Conservation (phyloP, 768 basidiomycete species). For the Pholiota molesta region DNA sequence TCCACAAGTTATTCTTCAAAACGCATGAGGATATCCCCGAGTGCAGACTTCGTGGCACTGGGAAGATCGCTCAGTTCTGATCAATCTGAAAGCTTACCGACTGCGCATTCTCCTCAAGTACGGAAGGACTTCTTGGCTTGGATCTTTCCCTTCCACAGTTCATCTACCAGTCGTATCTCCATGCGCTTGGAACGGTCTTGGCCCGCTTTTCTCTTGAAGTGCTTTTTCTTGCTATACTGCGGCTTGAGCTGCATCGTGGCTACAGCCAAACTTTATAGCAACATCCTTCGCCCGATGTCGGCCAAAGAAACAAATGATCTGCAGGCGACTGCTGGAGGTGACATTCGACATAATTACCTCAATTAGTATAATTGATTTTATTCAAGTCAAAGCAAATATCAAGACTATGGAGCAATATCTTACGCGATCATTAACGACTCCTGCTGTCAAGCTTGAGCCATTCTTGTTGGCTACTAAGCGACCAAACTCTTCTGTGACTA, state of each 20-base stretch:
- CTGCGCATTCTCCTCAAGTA: neutral
- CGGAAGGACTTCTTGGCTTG: conserved; percentile 30
- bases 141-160: conserved; percentile 38
- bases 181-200: conserved; percentile 28
- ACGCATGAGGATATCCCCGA: conserved; percentile 33
- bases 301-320: neutral
- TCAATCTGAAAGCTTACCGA: neutral
- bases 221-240: conserved; percentile 40
- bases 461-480: conserved; percentile 10
- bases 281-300: neutral
- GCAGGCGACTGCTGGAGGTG: neutral
- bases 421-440: conserved; percentile 9
- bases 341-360: neutral
- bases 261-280: conserved; percentile 8
- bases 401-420: conserved; percentile 18
- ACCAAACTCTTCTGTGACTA: conserved; percentile 16
- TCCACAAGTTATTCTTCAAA: conserved; percentile 45
- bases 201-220: conserved; percentile 34
- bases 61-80: neutral
- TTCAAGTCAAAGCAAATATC: conserved; percentile 7
- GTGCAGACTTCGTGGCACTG: neutral
- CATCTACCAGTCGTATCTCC: neutral
- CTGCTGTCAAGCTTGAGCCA: conserved; percentile 17
- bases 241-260: conserved; percentile 42
- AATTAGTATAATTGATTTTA: neutral